Conservation (phyloP, 129 eudicot species). For the Artemisia tridentata region DNA sequence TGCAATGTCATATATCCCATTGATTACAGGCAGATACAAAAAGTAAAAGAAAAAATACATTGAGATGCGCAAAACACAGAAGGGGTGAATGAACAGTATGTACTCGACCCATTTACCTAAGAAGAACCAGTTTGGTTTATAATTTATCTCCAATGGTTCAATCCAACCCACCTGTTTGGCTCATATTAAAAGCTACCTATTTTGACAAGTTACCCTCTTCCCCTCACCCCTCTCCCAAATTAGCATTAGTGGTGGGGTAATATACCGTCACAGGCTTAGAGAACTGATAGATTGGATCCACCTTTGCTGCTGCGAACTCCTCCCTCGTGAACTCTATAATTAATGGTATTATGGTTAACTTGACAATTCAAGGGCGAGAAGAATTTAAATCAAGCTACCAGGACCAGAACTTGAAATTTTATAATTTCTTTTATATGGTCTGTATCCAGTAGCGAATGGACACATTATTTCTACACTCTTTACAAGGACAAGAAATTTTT, state of each 20-base stretch:
- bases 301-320: conserved; percentile 68
- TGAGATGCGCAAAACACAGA: conserved; percentile 13
- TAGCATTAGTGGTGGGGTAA: neutral
- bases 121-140: neutral
- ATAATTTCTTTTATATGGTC: neutral
- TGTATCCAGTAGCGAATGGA: too few species aligned
- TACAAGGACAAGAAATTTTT: too few species aligned
- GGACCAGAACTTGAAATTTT: neutral
- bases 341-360: conserved; percentile 5
- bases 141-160: neutral
- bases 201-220: neutral
- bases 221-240: neutral
- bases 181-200: neutral
- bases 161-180: neutral
- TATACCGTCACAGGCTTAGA: conserved; percentile 86
- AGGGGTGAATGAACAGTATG: neutral
- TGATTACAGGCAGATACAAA: conserved; percentile 14
- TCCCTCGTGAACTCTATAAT: conserved; percentile 70
- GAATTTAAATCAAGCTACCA: conserved; percentile 11
- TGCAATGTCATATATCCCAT: conserved; percentile 23
- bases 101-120: neutral
- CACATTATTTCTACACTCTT: too few species aligned
- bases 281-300: conserved; percentile 87
- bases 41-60: neutral
- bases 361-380: conserved; percentile 4